Conservation (phyloP, 129 eudicot genomes). For the Centaurea solstitialis region DNA sequence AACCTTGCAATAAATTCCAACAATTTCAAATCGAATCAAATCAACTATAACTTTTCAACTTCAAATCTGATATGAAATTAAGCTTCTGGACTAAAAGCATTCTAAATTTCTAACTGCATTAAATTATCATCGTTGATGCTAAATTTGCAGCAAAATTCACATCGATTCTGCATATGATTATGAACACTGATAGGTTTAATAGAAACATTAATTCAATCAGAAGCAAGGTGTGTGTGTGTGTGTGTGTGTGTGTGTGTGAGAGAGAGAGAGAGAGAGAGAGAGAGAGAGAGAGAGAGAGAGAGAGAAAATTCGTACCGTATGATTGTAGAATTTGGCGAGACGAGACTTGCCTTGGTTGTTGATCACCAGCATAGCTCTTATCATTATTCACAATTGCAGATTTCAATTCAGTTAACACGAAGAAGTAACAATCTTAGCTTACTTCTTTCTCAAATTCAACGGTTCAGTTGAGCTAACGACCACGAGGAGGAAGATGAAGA, state of each 20-base stretch:
- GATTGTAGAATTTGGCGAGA: constrained; percentile 51
- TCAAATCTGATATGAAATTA: constrained; percentile 3
- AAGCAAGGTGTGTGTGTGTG: too few species aligned
- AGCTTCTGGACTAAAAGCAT: not conserved
- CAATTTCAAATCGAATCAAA: not conserved
- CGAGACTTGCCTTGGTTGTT: constrained; percentile 68
- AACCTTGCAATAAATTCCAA: constrained; percentile 22
- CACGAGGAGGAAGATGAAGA: constrained; percentile 3
- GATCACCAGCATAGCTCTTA: constrained; percentile 55
- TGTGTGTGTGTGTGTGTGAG: too few species aligned
- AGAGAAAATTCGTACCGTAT: constrained; percentile 32
- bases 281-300: not conserved
- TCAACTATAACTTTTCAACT: constrained; percentile 9
- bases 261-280: not conserved
- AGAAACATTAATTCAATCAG: not conserved
- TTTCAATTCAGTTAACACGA: not conserved
- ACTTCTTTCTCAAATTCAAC: not conserved
- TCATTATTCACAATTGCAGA: constrained; percentile 35
- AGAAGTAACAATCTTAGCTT: not conserved
- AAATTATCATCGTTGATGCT: not conserved
- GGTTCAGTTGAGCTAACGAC: constrained; percentile 4
- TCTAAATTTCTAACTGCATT: not conserved
- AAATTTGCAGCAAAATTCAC: not conserved
- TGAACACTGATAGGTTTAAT: not conserved
- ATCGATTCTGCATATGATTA: not conserved